Base-by-base conservation (phyloP, 1,139 yeast genomes). In the Tardiomyces blankii region DNA sequence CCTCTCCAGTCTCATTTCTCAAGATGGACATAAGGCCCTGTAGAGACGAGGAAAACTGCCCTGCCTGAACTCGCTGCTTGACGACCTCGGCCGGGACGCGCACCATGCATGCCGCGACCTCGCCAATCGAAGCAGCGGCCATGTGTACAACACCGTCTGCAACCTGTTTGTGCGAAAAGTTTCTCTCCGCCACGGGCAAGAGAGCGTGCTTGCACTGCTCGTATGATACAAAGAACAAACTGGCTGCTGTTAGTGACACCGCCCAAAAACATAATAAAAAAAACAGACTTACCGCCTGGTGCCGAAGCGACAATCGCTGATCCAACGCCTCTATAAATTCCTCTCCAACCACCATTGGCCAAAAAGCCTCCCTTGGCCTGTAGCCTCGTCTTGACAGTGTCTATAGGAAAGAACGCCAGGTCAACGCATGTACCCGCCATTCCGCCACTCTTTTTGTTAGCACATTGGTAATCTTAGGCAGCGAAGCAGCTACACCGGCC, bases 381-480 rank as follows among this genome's bases (percentile, higher is more conserved):
- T 16, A 91, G 69, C 49, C 99, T 69, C 0, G 99, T 91, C 66
- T 91, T 91, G 51, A 91, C 58, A 1, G 99, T 93, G 57, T 93
- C 99, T 42, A 91, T 86, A 9, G 99, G 98, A 69, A 91, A 91
- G 65, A 91, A 91, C 8, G 85, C 88, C 42, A 91, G 70, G 66
- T 91, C 99, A 1, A 96, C 89, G 6, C 94, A 81, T 2, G 96
- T 89, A 12, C 98, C 98, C 2, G 98, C 96, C 53, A 94, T 81
- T 16, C 87, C 98, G 41, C 99, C 98, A 59, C 39, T 35, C 39
- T 35, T 8, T n/a, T 18, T 4, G 35, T 30, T 14, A 30, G 35
- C 8, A 27, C 12, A 27, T 27, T 8, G 30, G 12, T 27, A n/a
- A n/a, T n/a, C n/a, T 27, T 27, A 27, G 30, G 30, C 30, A 12